Evolutionary conservation across 129 eudicot species (phyloP).

Genomic region (Flaveria ramosissima): DNA sequence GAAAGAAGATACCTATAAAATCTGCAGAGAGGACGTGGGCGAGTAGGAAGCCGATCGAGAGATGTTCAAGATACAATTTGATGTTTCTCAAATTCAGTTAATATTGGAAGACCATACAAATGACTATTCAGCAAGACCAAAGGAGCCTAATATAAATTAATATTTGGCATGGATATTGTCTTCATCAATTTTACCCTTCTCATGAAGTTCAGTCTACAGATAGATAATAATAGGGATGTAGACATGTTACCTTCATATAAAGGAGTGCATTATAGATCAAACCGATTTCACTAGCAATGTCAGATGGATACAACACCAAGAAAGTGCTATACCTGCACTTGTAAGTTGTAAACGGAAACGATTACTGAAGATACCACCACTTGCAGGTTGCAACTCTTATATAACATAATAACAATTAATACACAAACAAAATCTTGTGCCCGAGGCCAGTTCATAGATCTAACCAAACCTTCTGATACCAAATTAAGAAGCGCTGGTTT

Average conservation of each 20-base stretch:
- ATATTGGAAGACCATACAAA: too few relatives aligned
- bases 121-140: too few relatives aligned
- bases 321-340: constrained; percentile 85
- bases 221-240: background rate
- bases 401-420: background rate
- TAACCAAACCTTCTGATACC: constrained; percentile 63
- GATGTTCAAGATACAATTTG: too few relatives aligned
- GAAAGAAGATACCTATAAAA: too few relatives aligned
- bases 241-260: constrained; percentile 60
- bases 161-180: too few relatives aligned
- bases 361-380: constrained; percentile 5
- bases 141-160: too few relatives aligned
- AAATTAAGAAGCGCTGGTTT: background rate
- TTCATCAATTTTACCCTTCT: too few relatives aligned
- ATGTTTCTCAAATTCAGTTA: too few relatives aligned
- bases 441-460: constrained; percentile 35
- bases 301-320: constrained; percentile 78
- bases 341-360: background rate
- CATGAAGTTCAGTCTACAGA: too few relatives aligned
- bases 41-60: too few relatives aligned
- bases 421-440: too few relatives aligned
- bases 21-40: too few relatives aligned
- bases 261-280: constrained; percentile 69
- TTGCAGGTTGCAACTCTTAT: background rate
- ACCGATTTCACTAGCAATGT: constrained; percentile 88